Base-by-base conservation (phyloP, 1,139 yeast species). In the Yamadazyma songkhlaensis region DNA sequence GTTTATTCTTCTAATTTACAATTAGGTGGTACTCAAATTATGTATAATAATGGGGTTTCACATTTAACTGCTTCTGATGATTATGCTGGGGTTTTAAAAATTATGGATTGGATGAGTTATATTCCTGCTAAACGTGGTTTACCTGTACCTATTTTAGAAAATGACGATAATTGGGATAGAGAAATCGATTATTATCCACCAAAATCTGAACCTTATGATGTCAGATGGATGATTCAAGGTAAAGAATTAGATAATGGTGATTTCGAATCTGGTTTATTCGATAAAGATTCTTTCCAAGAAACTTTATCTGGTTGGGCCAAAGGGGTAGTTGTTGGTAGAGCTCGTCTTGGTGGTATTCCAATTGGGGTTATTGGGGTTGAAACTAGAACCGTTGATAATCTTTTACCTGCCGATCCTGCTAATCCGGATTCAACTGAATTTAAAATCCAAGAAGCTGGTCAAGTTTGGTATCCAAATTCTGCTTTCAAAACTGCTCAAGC, bases 401-500 rank as follows among this genome's bases (percentile, higher is more conserved):
- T 88, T 55, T 66, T 79, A 47, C 98, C 98, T 37, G 98, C 98
- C 31, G 98, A 92, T 59, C 98, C 98, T 35, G 98, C 98, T 29
- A 92, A 92, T 65, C 96, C 96, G 35, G 89, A 79, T 39, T 89
- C 97, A 22, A 87, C 95, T 34, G 98, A 92, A 67, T 68, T 79
- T 50, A 69, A 84, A 60, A 67, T 88, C 44, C 95, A 87, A 65
- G 98, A 92, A 67, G 97, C 98, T 47, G 98, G 98, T 60, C 97
- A 89, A 72, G 98, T 92, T 49, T 92, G 98, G 98, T 88, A 89
- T 73, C 98, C 98, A 53, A 94, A 92, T 72, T 86, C 96, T 45
- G 98, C 98, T 11, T 92, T 87, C 77, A 92, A 92, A 79, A 92
- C 98, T 39, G 95, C 98, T 5, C 98, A 92, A 73, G 97, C 98